These are phyloP conservation scores for Naematelia encephala DNA, from an alignment of 768 basidiomycete genomes.

Conservation along the genomic window DNA sequence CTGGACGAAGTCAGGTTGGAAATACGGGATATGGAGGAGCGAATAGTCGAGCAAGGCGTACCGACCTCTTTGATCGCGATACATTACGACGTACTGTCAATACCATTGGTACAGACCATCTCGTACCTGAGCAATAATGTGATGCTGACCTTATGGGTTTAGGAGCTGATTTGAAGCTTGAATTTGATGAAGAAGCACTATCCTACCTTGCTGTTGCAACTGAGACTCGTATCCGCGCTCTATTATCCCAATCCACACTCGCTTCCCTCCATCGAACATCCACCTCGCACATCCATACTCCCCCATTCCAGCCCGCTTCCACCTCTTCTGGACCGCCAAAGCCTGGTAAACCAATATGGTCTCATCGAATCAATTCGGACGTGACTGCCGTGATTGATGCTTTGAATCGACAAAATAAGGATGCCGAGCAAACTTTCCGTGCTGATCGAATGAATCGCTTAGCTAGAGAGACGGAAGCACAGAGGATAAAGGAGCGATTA, in stretches of 20 bases:
- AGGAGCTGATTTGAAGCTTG: conserved; percentile 4
- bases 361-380: conserved; percentile 20
- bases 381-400: conserved; percentile 21
- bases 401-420: conserved; percentile 23
- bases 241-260: conserved; percentile 21
- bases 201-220: conserved; percentile 34
- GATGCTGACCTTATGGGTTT: not conserved
- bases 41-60: conserved; percentile 22
- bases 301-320: conserved; percentile 12
- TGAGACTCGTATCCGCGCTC: conserved; percentile 29
- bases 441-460: conserved; percentile 28
- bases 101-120: conserved; percentile 7
- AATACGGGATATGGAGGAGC: conserved; percentile 12
- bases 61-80: conserved; percentile 26
- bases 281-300: conserved; percentile 24
- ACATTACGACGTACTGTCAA: conserved; percentile 6
- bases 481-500: conserved; percentile 15
- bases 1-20: conserved; percentile 10
- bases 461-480: conserved; percentile 24
- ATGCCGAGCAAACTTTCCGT: conserved; percentile 30
- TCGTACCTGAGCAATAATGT: not conserved
- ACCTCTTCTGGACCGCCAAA: not conserved
- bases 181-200: conserved; percentile 28
- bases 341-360: conserved; percentile 25
- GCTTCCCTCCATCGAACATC: conserved; percentile 35